These are phyloP conservation scores for Micractinium conductrix DNA, from an alignment of 139 green algal species.

Conservation along the genomic window DNA sequence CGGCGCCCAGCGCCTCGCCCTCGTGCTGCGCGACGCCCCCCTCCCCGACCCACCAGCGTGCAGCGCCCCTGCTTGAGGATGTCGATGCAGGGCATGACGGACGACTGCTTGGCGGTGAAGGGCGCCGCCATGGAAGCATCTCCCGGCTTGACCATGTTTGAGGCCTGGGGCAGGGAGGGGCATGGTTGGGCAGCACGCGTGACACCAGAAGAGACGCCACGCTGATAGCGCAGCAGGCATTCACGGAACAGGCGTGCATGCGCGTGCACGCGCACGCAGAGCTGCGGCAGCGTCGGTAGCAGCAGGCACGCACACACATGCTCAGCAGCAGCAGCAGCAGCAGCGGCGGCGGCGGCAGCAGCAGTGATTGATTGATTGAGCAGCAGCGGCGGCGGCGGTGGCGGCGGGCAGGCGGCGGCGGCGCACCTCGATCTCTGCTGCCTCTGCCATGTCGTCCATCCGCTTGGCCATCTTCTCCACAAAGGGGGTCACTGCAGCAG, in stretches of 20 bases:
- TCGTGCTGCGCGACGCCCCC: too few relatives aligned
- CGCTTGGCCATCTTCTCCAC: constrained; percentile 72
- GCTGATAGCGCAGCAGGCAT: too few relatives aligned
- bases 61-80: constrained; percentile 92
- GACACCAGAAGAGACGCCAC: too few relatives aligned
- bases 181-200: too few relatives aligned
- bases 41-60: constrained; percentile 93
- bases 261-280: too few relatives aligned
- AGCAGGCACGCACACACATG: background rate
- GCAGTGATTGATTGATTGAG: background rate
- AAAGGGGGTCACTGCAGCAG: constrained; percentile 43
- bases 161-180: constrained; percentile 1
- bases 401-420: background rate
- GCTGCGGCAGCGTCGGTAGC: too few relatives aligned
- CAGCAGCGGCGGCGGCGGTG: too few relatives aligned
- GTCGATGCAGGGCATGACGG: constrained; percentile 83
- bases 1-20: too few relatives aligned
- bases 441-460: constrained; percentile 78
- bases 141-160: constrained; percentile 80
- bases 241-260: too few relatives aligned
- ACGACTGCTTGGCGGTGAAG: constrained; percentile 88
- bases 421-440: constrained; percentile 15
- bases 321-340: too few relatives aligned
- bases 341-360: background rate
- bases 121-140: constrained; percentile 91